Percentiles rank a stretch among this genome's conserved stretches.
phyloP scores from a whole-genome alignment of 306 rosid genomes.

The Trifolium repens region DNA sequence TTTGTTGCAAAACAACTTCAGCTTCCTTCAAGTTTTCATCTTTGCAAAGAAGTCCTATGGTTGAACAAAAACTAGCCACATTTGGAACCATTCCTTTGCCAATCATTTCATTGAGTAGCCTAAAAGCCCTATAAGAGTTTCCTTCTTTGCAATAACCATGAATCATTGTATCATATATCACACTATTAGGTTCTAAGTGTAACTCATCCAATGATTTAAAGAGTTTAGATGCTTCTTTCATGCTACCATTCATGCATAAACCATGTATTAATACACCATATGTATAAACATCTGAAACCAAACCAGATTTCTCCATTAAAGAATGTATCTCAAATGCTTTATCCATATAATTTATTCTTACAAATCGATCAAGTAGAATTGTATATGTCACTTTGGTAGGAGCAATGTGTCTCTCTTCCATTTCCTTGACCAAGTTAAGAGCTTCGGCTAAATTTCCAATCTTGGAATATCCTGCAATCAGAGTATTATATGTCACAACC shows the following conservation, averaged over 20 bases:
- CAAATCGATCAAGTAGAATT: conserved; percentile 62
- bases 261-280: conserved; percentile 77
- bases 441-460: conserved; percentile 55
- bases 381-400: conserved; percentile 81
- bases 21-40: conserved; percentile 74
- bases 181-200: conserved; percentile 63
- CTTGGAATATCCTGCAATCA: conserved; percentile 62
- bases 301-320: conserved; percentile 73
- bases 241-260: conserved; percentile 58
- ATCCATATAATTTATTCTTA: conserved; percentile 51
- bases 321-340: conserved; percentile 61
- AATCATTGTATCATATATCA: conserved; percentile 68
- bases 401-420: conserved; percentile 66
- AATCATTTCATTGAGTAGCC: conserved; percentile 73
- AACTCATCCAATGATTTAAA: conserved; percentile 58
- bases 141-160: conserved; percentile 82
- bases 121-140: conserved; percentile 73
- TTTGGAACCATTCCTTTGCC: conserved; percentile 66
- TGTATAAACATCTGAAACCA: conserved; percentile 63
- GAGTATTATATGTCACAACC: conserved; percentile 66
- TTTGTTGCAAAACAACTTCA: conserved; percentile 52
- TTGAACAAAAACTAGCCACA: conserved; percentile 61
- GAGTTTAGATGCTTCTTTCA: conserved; percentile 72
- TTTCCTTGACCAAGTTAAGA: conserved; percentile 63
- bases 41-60: conserved; percentile 63